Evolutionary conservation across 2,329 filamentous ascomycete species (phyloP).

Genomic region (Septoria petroselini): DNA sequence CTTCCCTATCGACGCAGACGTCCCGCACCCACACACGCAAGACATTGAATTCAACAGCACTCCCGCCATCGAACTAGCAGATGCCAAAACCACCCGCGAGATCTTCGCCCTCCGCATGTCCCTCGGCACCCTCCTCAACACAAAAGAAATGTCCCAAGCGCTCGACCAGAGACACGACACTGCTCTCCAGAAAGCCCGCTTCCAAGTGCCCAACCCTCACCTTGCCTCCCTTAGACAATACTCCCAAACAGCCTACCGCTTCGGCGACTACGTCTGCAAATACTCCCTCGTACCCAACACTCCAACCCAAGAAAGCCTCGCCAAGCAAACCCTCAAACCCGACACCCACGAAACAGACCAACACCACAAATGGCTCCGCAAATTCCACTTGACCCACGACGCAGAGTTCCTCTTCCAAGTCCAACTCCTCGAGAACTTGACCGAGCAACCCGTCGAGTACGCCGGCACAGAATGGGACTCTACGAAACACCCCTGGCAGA

Average conservation of each 20-base stretch:
- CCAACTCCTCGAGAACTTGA: conserved; percentile 48
- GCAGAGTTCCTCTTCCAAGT: conserved; percentile 48
- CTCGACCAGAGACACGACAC: conserved; percentile 42
- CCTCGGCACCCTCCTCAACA: conserved; percentile 35
- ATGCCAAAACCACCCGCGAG: conserved; percentile 47
- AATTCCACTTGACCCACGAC: conserved; percentile 42
- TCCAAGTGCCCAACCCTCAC: conserved; percentile 43
- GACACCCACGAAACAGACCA: conserved; percentile 39
- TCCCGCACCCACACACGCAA: conserved; percentile 34
- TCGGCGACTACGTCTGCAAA: conserved; percentile 49
- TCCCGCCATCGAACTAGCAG: conserved; percentile 48
- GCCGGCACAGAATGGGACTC: conserved; percentile 47
- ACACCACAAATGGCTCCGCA: conserved; percentile 42
- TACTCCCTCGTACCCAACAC: conserved; percentile 47
- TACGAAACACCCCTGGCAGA: conserved; percentile 49
- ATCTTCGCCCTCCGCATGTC: conserved; percentile 45
- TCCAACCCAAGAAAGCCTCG: conserved; percentile 43
- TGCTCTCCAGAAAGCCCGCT: conserved; percentile 42
- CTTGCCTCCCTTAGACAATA: conserved; percentile 43
- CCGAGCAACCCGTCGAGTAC: conserved; percentile 49
- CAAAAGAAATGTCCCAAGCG: conserved; percentile 43
- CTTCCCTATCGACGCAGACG: conserved; percentile 41
- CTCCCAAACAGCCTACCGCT: conserved; percentile 50
- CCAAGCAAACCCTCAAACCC: conserved; percentile 41
- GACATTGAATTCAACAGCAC: conserved; percentile 53